Conservation (phyloP, 1,139 yeast genomes). For the Nakaseomyces uthaithaninus region DNA sequence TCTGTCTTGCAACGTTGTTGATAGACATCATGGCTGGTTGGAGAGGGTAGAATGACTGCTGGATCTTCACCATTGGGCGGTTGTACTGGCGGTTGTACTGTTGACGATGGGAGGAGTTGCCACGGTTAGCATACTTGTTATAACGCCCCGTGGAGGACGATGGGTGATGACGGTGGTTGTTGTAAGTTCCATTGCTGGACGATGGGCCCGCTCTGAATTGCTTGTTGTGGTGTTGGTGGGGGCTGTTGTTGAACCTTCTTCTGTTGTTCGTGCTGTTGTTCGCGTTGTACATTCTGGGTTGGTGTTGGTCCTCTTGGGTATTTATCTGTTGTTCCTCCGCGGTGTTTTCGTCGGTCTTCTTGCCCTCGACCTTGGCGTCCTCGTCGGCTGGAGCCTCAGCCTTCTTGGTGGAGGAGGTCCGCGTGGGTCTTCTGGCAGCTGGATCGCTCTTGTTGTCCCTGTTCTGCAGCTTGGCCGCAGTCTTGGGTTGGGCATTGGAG, state of each 20-base stretch:
- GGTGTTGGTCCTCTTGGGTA: slow-evolving; percentile 3
- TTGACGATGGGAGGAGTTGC: slow-evolving; percentile 2
- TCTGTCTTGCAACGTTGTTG: slow-evolving; percentile 44
- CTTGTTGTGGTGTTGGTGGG: slow-evolving; percentile 2
- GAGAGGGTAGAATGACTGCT: slow-evolving; percentile 14
- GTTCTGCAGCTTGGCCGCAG: not conserved
- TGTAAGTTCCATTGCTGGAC: not conserved
- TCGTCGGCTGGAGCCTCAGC: not conserved
- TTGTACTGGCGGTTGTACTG: slow-evolving; percentile 11
- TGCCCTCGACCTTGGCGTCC: not conserved
- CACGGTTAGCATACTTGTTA: slow-evolving; percentile 6
- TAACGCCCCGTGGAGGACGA: slow-evolving; percentile 7
- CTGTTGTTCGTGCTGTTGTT: too few species aligned
- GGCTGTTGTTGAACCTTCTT: slow-evolving; percentile 7
- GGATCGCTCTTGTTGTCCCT: not conserved
- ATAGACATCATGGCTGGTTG: slow-evolving; percentile 32
- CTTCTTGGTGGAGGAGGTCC: slow-evolving; percentile 2
- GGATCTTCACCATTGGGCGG: slow-evolving; percentile 16
- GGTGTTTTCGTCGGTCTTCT: not conserved
- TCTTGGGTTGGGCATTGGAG: not conserved
- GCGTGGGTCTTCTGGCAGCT: slow-evolving; percentile 1
- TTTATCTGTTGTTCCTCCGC: slow-evolving; percentile 1
- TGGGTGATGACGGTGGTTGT: slow-evolving; percentile 8
- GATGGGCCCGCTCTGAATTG: slow-evolving; percentile 3
- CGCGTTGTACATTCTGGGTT: not conserved